Conservation (phyloP, 129 eudicot species). For the Centaurea solstitialis region DNA sequence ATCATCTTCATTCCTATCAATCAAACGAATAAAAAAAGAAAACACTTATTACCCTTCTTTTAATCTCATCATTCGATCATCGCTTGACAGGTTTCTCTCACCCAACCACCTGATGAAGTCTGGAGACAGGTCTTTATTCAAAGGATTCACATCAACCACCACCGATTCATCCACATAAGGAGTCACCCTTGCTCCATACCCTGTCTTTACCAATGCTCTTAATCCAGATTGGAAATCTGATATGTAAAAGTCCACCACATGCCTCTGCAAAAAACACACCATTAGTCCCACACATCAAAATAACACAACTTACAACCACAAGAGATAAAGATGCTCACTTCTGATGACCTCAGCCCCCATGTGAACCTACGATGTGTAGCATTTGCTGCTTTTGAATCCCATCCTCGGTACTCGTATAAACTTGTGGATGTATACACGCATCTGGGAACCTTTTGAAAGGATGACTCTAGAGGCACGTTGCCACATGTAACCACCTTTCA, state of each 20-base stretch:
- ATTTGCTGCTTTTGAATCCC: conserved; percentile 78
- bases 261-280: conserved; percentile 46
- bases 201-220: conserved; percentile 82
- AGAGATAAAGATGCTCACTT: conserved; percentile 39
- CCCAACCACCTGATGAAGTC: conserved; percentile 70
- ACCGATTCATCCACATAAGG: conserved; percentile 77
- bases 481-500: conserved; percentile 89
- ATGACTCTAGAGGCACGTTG: conserved; percentile 74
- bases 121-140: conserved; percentile 54
- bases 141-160: conserved; percentile 61
- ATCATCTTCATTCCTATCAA: background rate
- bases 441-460: conserved; percentile 75
- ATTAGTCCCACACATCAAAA: background rate
- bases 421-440: conserved; percentile 77
- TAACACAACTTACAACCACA: background rate
- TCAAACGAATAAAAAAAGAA: too few relatives aligned
- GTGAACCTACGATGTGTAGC: conserved; percentile 73
- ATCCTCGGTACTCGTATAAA: conserved; percentile 74
- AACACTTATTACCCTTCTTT: conserved; percentile 64
- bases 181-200: conserved; percentile 75
- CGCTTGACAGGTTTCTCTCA: conserved; percentile 60
- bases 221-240: conserved; percentile 91
- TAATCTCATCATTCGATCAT: conserved; percentile 67
- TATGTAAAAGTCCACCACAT: conserved; percentile 75
- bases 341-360: conserved; percentile 70